Evolutionary conservation across 2,329 filamentous ascomycete species (phyloP), one percentile per base, ranked within the genome.

Genomic region (Verticillium isaacii): DNA sequence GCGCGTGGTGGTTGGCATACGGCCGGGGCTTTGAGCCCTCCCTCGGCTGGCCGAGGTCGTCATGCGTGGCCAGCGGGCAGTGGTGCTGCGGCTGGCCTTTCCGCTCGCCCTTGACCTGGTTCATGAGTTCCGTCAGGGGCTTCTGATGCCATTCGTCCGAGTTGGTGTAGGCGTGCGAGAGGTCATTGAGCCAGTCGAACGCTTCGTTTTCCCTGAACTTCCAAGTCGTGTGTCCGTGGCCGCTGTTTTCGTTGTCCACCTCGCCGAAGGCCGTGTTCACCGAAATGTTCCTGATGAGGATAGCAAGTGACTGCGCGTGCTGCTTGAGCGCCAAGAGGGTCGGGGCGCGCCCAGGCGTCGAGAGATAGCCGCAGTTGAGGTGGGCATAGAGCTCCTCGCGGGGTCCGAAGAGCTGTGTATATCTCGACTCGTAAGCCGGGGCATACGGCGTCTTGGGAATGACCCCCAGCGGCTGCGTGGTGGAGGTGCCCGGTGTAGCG

Each of bases 311-410:
- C 60, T 87, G 85, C 0, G 83, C 82, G 64, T 88, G 85, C 67
- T 85, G 80, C 70, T 88, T 88, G 39, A 88, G 75, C 1, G 82
- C 76, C 1, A 82, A 72, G n/a, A 88, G 74, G 0, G 83, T 86
- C 1, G 84, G 84, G 3, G 83, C 73, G 6, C 74, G 69, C 5
- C 79, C 81, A 14, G 74, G 72, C 2, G 82, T 84, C 2, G 84
- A 87, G 45, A 87, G 73, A 66, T 85, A 86, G 62, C 77, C 75
- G 71, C 85, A 88, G 72, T 84, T 86, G 64, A 86, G 74, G 65
- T 85, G 78, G 32, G 65, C 57, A 19, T 76, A 68, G 12, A 72
- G 65, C 7, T 64, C 29, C 0, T 73, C 41, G 7, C 72, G 71
- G 0, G 62, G 36, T 1, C 60, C 36, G 5, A 61, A 67, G 7